Base-by-base conservation (phyloP, 108 stramenopile genomes). In the Cyclotella kingstonii region DNA sequence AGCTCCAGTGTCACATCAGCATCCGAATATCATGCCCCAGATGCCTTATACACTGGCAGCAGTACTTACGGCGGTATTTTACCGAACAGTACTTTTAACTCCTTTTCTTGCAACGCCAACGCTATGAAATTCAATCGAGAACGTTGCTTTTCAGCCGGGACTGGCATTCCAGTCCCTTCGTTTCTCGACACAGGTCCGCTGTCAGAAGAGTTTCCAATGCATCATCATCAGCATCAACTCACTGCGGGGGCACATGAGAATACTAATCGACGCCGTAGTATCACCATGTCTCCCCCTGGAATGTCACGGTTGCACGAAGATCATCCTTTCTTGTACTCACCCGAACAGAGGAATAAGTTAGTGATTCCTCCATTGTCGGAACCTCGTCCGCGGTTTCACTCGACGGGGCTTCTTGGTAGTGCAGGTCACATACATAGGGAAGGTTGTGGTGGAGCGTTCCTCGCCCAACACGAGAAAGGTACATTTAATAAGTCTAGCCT, bases 211-310 rank as follows among this genome's bases (percentile, higher is more conserved):
- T 35, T 4, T 2, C 34, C 35, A 5, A n/a, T 35, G 29, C 26
- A 63, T 19, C 50, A 50, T 14, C 42, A 26, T 3, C 14, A 50
- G 23, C 31, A 47, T 21, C 48, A 51, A 21, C 31, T n/a, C n/a
- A n/a, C n/a, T n/a, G n/a, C 35, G 19, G 21, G 17, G 19, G 66
- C 62, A 15, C 50, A 25, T 46, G 54, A 27, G 14, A 53, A 49
- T 11, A 57, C 47, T 12, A 90, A 85, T 44, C 65, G 85, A 33
- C 83, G 76, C 8, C 66, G 85, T 2, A 80, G 85, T 34, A 50
- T 60, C 22, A 86, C 89, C 40, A 44, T 81, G 55, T 84, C 89
- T 25, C 89, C 89, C 30, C 74, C 68, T 1, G 51, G 61, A 45
- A 64, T 86, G 78, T 72, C 77, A 12, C 71, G 70, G 6, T 33